Evolutionary conservation across 768 basidiomycete genomes (phyloP).

Genomic region (Termitomyces heimii): DNA sequence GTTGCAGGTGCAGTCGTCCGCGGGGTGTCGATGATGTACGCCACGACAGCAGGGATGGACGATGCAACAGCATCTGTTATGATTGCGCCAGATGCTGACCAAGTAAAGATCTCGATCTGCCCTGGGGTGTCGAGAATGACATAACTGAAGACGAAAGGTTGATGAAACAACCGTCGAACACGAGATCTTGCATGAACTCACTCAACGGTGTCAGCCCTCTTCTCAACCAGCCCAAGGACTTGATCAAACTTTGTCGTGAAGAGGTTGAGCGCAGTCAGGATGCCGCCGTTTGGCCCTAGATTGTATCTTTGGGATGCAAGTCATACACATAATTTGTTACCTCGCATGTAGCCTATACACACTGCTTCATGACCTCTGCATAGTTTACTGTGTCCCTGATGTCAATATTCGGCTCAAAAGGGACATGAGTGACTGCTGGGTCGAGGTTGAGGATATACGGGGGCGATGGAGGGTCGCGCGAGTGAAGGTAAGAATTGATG

Average conservation of each 20-base stretch:
- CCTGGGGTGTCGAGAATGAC: slow-evolving; percentile 96
- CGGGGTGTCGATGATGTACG: slow-evolving; percentile 97
- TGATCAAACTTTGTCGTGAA: slow-evolving; percentile 99
- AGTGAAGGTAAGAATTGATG: slow-evolving; percentile 88
- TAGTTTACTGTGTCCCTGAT: slow-evolving; percentile 98
- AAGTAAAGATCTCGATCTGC: slow-evolving; percentile 99
- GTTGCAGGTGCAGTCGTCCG: slow-evolving; percentile 92
- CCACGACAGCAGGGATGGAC: slow-evolving; percentile 88
- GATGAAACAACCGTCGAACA: not conserved
- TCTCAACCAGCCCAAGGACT: slow-evolving; percentile 87
- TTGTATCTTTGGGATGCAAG: slow-evolving; percentile 69
- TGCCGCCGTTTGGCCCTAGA: slow-evolving; percentile 96
- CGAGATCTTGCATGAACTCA: slow-evolving; percentile 32
- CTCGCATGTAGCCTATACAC: slow-evolving; percentile 33
- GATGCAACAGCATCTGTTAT: slow-evolving; percentile 97
- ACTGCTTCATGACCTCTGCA: slow-evolving; percentile 99
- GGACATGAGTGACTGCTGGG: slow-evolving; percentile 87
- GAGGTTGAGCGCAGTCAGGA: slow-evolving; percentile 92
- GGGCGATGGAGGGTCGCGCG: slow-evolving; percentile 51
- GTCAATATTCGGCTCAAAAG: slow-evolving; percentile 96
- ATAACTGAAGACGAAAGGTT: slow-evolving; percentile 46
- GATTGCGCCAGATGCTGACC: slow-evolving; percentile 98
- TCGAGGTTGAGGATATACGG: slow-evolving; percentile 98
- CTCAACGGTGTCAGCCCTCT: slow-evolving; percentile 84
- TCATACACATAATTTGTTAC: slow-evolving; percentile 14